These are phyloP conservation scores for Alternaria burnsii DNA, from an alignment of 2,329 filamentous ascomycete genomes.

Conservation along the genomic window DNA sequence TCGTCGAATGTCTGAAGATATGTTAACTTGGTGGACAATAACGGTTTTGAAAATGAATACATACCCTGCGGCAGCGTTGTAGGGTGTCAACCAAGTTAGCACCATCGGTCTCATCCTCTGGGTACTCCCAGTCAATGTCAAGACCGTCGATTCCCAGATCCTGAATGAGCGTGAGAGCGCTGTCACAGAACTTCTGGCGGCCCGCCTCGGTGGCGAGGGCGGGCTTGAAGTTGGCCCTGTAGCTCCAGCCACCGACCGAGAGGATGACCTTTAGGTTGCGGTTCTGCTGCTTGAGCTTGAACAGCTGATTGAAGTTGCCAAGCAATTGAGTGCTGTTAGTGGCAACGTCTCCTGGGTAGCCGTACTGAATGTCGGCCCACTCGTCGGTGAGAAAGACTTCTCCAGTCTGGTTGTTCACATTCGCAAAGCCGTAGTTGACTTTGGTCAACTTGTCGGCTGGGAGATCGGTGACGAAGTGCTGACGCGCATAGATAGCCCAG, in stretches of 20 bases:
- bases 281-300: conserved; percentile 77
- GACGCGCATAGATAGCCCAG: conserved; percentile 82
- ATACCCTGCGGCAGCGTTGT: conserved; percentile 42
- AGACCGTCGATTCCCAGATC: conserved; percentile 74
- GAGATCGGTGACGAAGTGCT: conserved; percentile 83
- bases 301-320: conserved; percentile 80
- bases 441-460: conserved; percentile 84
- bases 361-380: conserved; percentile 62
- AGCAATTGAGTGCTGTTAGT: conserved; percentile 74
- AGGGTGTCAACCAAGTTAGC: conserved; percentile 51
- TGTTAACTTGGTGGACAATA: not conserved
- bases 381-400: conserved; percentile 61
- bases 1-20: conserved; percentile 44
- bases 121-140: conserved; percentile 59
- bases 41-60: conserved; percentile 20
- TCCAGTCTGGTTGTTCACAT: conserved; percentile 78
- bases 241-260: conserved; percentile 83
- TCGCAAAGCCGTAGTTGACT: conserved; percentile 89
- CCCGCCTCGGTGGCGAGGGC: conserved; percentile 70
- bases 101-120: conserved; percentile 48
- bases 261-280: conserved; percentile 80
- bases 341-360: conserved; percentile 72
- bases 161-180: conserved; percentile 77
- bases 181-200: conserved; percentile 71
- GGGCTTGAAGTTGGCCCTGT: conserved; percentile 76